Base-by-base conservation (phyloP, 305 asterid genomes). In the Fraxinus xanthoxyloides region DNA sequence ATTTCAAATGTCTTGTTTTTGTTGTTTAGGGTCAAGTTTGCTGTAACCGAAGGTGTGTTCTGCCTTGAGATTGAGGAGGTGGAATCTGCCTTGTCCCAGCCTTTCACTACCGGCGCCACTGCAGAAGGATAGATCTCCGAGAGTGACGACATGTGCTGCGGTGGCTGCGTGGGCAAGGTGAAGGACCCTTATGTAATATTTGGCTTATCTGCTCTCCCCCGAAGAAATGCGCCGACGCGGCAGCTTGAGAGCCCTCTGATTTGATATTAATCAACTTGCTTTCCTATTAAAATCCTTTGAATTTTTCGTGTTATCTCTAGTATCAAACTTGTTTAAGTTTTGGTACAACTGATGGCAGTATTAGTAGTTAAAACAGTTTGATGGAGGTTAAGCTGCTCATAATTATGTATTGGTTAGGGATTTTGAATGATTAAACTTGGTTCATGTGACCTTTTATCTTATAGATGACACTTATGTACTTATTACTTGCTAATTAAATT, bases 31-130 rank as follows among this genome's bases (percentile, higher is more conserved):
- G 86, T 87, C 35, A 89, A 91, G 51, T 13, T 85, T 31, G 92
- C 84, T 1, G 86, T 69, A 31, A 79, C 77, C 32, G 90, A 89
- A 8, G 32, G 83, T 51, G 87, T 87, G 77, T 88, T 93, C 82
- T 87, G 90, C 85, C 80, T 96, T 63, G 99, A 92, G 87, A 90
- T 97, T 0, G 94, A 88, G 13, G 90, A 90, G 3, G 90, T 94
- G 0, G 95, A 89, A 23, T 89, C 92, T 3, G 99, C 97, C 1
- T 72, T 92, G 3, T 85, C 89, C 1, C 89, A 90, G 7, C 95
- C 99, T 0, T 89, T 90, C 3, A 80, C 80, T 2, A 97, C 97
- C 7, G 99, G 98, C 0, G 98, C 92, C 0, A 75, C 85, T 3
- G 7, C 88, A 2, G 93, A 87, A 4, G 92, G 87, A 0, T 92